These are phyloP conservation scores for Lentinula sp. DNA, from an alignment of 768 basidiomycete species.

Conservation along the genomic window DNA sequence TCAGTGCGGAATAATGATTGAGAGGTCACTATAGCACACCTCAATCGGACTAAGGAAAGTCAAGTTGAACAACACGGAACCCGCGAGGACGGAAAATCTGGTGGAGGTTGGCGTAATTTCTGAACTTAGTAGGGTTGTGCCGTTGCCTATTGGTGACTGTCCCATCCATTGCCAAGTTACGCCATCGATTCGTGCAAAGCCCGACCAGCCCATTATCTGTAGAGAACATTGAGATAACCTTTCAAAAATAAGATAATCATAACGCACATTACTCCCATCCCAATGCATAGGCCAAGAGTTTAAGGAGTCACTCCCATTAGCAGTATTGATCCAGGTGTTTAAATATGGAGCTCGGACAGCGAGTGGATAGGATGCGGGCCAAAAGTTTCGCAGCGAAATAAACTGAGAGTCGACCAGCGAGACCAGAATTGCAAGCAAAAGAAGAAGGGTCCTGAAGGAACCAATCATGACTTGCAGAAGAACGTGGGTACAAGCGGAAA, in stretches of 20 bases:
- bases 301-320: neutral
- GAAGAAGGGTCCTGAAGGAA: neutral
- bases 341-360: conserved; percentile 20
- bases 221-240: neutral
- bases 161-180: conserved; percentile 9
- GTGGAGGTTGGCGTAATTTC: conserved; percentile 12
- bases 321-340: conserved; percentile 9
- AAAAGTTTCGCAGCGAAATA: conserved; percentile 3
- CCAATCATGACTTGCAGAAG: neutral
- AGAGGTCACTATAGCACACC: conserved; percentile 2
- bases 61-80: conserved; percentile 41
- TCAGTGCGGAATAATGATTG: neutral
- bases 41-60: conserved; percentile 40
- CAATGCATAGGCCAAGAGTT: conserved; percentile 11
- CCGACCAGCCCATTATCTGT: conserved; percentile 9
- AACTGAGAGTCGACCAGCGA: conserved; percentile 5
- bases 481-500: neutral
- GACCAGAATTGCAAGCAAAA: neutral
- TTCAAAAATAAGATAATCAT: neutral
- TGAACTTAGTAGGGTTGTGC: conserved; percentile 4
- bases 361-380: conserved; percentile 16
- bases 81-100: conserved; percentile 43
- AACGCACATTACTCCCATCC: conserved; percentile 7
- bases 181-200: conserved; percentile 9
- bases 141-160: conserved; percentile 1